Conservation (phyloP, 2,329 filamentous ascomycete genomes). For the Pleomassaria siparia region DNA sequence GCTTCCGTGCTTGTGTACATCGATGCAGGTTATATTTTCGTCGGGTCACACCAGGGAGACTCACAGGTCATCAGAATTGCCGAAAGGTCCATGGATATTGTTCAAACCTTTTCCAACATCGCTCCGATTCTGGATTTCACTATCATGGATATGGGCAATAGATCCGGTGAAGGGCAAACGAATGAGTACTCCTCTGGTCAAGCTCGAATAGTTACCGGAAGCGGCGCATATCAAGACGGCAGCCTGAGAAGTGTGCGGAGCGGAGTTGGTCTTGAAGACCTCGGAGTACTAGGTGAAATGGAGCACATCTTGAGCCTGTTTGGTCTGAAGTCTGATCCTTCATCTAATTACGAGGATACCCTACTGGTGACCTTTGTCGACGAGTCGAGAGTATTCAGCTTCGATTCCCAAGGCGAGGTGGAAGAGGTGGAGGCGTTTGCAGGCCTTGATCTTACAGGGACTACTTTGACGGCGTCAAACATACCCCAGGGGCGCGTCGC, state of each 20-base stretch:
- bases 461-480: constrained; percentile 72
- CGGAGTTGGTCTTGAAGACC: constrained; percentile 87
- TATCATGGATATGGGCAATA: constrained; percentile 92
- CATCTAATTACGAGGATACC: constrained; percentile 61
- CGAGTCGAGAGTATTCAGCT: constrained; percentile 81
- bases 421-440: constrained; percentile 81
- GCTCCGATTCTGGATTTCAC: constrained; percentile 91
- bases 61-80: constrained; percentile 75
- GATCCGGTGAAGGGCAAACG: constrained; percentile 73
- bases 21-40: constrained; percentile 71
- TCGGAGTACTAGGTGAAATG: constrained; percentile 80
- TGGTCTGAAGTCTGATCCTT: constrained; percentile 59
- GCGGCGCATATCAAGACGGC: constrained; percentile 85
- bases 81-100: constrained; percentile 62
- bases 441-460: constrained; percentile 68
- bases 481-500: constrained; percentile 65
- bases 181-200: constrained; percentile 96
- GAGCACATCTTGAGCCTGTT: constrained; percentile 73
- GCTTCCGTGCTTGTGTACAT: constrained; percentile 80
- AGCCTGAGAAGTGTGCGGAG: constrained; percentile 88
- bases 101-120: constrained; percentile 81
- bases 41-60: constrained; percentile 91
- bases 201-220: constrained; percentile 88
- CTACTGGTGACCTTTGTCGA: constrained; percentile 79
- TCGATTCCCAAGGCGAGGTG: constrained; percentile 72